Evolutionary conservation across 2,329 filamentous ascomycete species (phyloP).

Genomic region (Xylaria sp.): DNA sequence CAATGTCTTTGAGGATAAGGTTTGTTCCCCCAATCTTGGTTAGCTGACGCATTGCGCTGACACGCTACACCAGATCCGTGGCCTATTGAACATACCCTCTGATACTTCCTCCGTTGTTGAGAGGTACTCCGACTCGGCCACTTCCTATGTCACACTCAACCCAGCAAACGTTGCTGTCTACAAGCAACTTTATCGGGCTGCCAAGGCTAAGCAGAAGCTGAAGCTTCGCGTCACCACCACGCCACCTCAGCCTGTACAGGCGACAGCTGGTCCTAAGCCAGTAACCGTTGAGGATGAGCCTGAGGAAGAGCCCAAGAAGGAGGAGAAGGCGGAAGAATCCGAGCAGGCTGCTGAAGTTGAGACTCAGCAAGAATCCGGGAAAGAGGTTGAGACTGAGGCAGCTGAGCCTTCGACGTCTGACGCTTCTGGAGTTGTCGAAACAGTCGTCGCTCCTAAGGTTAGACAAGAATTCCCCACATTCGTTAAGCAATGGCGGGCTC

Average conservation of each 20-base stretch:
- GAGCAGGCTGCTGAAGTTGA: slow-evolving; percentile 18
- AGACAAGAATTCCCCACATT: slow-evolving; percentile 45
- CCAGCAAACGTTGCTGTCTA: slow-evolving; percentile 83
- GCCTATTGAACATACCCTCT: slow-evolving; percentile 71
- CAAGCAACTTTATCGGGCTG: slow-evolving; percentile 95
- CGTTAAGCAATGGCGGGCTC: slow-evolving; percentile 44
- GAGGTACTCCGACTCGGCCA: slow-evolving; percentile 94
- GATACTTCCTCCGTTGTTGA: slow-evolving; percentile 78
- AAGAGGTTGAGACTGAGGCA: neutral
- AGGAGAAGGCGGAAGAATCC: slow-evolving; percentile 14
- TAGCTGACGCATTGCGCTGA: slow-evolving; percentile 11
- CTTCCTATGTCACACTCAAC: slow-evolving; percentile 82
- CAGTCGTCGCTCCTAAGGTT: slow-evolving; percentile 44
- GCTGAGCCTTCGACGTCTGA: slow-evolving; percentile 5
- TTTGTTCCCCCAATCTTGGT: slow-evolving; percentile 59
- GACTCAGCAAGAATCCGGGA: neutral
- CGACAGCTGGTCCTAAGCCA: slow-evolving; percentile 53
- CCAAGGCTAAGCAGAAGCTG: slow-evolving; percentile 98
- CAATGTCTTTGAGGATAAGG: slow-evolving; percentile 81
- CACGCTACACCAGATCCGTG: slow-evolving; percentile 68
- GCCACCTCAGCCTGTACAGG: slow-evolving; percentile 45
- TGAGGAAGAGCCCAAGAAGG: slow-evolving; percentile 34
- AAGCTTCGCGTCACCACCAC: slow-evolving; percentile 78
- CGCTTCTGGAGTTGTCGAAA: slow-evolving; percentile 37
- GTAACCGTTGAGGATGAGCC: slow-evolving; percentile 64